Percentiles rank a stretch among this genome's conserved stretches.
These are phyloP conservation scores for Euclidium syriacum DNA, from an alignment of 345 rosid genomes.

Conservation along the genomic window DNA sequence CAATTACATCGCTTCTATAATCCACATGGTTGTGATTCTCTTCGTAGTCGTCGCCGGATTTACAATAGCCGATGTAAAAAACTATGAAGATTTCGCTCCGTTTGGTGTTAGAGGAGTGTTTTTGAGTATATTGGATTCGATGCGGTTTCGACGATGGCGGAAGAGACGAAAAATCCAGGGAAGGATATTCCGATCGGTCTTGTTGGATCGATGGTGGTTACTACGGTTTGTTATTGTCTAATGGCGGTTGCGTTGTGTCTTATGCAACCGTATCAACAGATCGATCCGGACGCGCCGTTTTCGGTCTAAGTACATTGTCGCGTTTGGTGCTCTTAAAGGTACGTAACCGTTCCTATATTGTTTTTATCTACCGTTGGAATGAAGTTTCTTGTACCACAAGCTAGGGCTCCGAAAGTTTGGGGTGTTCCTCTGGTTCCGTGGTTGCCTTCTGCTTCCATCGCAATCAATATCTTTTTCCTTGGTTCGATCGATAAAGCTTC, in stretches of 20 bases:
- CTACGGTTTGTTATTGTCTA: slow-evolving; percentile 48
- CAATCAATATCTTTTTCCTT: slow-evolving; percentile 65
- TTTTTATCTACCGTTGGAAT: slow-evolving; percentile 42
- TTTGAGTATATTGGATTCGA: slow-evolving; percentile 84
- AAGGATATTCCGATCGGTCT: slow-evolving; percentile 83
- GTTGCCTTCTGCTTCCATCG: slow-evolving; percentile 73
- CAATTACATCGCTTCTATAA: slow-evolving; percentile 61
- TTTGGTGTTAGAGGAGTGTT: slow-evolving; percentile 55
- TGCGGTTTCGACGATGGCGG: slow-evolving; percentile 87
- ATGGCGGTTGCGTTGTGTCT: slow-evolving; percentile 53
- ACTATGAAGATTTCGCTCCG: slow-evolving; percentile 50
- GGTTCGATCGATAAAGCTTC: slow-evolving; percentile 65
- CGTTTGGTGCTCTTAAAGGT: slow-evolving; percentile 68
- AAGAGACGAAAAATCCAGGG: slow-evolving; percentile 80
- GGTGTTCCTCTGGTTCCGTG: slow-evolving; percentile 89
- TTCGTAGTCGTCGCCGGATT: slow-evolving; percentile 73
- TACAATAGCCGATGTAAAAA: slow-evolving; percentile 43
- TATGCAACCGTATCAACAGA: slow-evolving; percentile 45
- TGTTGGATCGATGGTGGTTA: slow-evolving; percentile 65
- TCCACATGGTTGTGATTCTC: slow-evolving; percentile 61
- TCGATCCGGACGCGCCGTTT: slow-evolving; percentile 62
- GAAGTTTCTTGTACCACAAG: slow-evolving; percentile 48
- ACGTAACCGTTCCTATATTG: slow-evolving; percentile 62
- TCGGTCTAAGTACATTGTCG: slow-evolving; percentile 79
- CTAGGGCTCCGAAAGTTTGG: slow-evolving; percentile 70